Evolutionary conservation across 495 filamentous ascomycete genomes (phyloP).

Genomic region (Choiromyces venosus): DNA sequence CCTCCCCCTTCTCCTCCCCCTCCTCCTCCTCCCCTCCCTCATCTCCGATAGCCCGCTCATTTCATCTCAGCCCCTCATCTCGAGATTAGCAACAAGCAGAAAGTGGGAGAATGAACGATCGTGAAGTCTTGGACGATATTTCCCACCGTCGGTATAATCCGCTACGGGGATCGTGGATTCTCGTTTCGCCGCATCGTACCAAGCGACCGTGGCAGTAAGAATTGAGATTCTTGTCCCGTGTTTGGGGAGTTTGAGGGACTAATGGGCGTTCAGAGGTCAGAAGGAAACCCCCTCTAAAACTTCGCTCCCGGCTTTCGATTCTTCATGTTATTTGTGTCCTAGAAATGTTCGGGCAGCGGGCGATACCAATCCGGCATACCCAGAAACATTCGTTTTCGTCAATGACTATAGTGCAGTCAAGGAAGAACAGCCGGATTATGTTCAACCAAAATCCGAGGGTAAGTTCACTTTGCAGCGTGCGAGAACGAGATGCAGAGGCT

Average conservation of each 20-base stretch:
- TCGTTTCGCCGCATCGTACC: constrained; percentile 92
- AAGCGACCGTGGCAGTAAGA: constrained; percentile 98
- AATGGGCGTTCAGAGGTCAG: constrained; percentile 59
- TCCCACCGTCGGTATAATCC: constrained; percentile 94
- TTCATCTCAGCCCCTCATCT: not conserved
- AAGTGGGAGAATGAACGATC: not conserved
- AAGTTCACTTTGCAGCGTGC: constrained; percentile 40
- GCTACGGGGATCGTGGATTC: constrained; percentile 76
- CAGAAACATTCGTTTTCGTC: constrained; percentile 85
- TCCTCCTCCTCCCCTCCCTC: not conserved
- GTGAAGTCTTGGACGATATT: constrained; percentile 80
- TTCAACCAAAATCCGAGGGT: constrained; percentile 47
- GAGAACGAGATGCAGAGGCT: constrained; percentile 31
- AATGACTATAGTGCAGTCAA: constrained; percentile 98
- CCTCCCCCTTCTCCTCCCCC: no score
- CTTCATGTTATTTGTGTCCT: constrained; percentile 91
- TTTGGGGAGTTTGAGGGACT: not conserved
- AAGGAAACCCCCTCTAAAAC: constrained; percentile 77
- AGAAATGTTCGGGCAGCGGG: constrained; percentile 89
- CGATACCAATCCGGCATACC: constrained; percentile 79
- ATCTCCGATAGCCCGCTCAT: not conserved
- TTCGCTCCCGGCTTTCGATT: constrained; percentile 73
- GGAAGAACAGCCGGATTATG: constrained; percentile 74
- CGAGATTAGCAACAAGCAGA: not conserved
- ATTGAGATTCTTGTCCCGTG: not conserved